Evolutionary conservation across 1,284 basidiomycete species (phyloP).

Genomic region (Fomitopsis palustris): DNA sequence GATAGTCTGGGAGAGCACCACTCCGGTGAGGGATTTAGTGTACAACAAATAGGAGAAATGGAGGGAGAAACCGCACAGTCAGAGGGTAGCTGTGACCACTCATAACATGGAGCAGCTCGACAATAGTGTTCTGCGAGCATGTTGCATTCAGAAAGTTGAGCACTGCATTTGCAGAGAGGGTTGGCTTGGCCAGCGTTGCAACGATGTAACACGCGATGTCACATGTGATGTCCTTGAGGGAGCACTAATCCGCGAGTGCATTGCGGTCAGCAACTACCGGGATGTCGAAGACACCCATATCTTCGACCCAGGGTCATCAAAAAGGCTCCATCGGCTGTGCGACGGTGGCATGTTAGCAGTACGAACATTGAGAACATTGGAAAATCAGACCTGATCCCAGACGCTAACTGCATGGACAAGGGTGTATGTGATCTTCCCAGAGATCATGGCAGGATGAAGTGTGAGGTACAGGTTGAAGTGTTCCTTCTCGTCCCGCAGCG

Average conservation of each 20-base stretch:
- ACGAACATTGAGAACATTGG: neutral
- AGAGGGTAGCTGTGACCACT: too few species aligned
- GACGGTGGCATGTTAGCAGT: neutral
- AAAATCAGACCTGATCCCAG: constrained; percentile 6
- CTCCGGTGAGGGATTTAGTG: too few species aligned
- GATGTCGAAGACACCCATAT: constrained; percentile 5
- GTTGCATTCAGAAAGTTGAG: constrained; percentile 13
- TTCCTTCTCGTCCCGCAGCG: constrained; percentile 10
- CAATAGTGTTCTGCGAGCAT: constrained; percentile 7
- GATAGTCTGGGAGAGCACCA: too few species aligned
- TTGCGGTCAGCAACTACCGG: constrained; percentile 7
- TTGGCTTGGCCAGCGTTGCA: constrained; percentile 9
- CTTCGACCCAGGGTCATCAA: constrained; percentile 11
- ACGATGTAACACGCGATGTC: constrained; percentile 11
- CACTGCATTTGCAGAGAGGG: constrained; percentile 3
- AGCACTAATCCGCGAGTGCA: constrained; percentile 9
- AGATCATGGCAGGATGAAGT: constrained; percentile 8
- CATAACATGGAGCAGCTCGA: constrained; percentile 7
- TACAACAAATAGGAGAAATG: too few species aligned
- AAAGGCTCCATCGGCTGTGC: constrained; percentile 5
- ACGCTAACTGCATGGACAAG: constrained; percentile 9
- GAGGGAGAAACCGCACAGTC: too few species aligned
- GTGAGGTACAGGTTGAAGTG: constrained; percentile 5
- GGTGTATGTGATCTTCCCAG: constrained; percentile 9
- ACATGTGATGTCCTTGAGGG: constrained; percentile 4